These are phyloP conservation scores for Dendryphion nanum DNA, from an alignment of 2,329 filamentous ascomycete genomes.

Conservation along the genomic window DNA sequence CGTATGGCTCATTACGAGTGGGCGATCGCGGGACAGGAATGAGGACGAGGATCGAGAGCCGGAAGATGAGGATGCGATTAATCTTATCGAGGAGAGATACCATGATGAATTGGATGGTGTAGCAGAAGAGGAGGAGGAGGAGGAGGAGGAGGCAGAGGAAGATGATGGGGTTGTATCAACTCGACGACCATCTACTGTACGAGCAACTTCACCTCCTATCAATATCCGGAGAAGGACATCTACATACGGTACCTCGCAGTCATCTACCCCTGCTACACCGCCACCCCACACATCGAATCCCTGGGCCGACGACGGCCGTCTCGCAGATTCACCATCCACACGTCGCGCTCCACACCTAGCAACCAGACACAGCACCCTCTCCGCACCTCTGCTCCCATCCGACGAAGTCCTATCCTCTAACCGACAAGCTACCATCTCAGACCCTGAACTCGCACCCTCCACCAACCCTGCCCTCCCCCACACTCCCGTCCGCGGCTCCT, in stretches of 20 bases:
- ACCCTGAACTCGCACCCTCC: slow-evolving; percentile 12
- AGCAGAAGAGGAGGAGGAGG: slow-evolving; percentile 5
- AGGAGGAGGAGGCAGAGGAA: slow-evolving; percentile 1
- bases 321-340: slow-evolving; percentile 2
- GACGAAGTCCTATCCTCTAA: slow-evolving; percentile 19
- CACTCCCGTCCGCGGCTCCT: slow-evolving; percentile 14
- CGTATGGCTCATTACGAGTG: slow-evolving; percentile 95
- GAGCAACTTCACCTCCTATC: slow-evolving; percentile 21
- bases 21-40: slow-evolving; percentile 60
- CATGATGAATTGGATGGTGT: slow-evolving; percentile 22
- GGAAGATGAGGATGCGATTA: slow-evolving; percentile 43
- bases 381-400: slow-evolving; percentile 29
- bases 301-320: slow-evolving; percentile 18
- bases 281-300: slow-evolving; percentile 28
- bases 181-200: slow-evolving; percentile 24
- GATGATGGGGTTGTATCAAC: slow-evolving; percentile 9
- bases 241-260: slow-evolving; percentile 13
- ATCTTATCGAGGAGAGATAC: slow-evolving; percentile 39
- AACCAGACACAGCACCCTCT: slow-evolving; percentile 19
- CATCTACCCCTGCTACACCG: slow-evolving; percentile 9
- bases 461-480: slow-evolving; percentile 9
- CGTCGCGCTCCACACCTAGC: slow-evolving; percentile 11
- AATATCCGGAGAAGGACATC: slow-evolving; percentile 14
- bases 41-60: slow-evolving; percentile 48
- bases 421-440: slow-evolving; percentile 10